Base-by-base conservation (phyloP, 306 rosid species). In the Spatholobus suberectus region DNA sequence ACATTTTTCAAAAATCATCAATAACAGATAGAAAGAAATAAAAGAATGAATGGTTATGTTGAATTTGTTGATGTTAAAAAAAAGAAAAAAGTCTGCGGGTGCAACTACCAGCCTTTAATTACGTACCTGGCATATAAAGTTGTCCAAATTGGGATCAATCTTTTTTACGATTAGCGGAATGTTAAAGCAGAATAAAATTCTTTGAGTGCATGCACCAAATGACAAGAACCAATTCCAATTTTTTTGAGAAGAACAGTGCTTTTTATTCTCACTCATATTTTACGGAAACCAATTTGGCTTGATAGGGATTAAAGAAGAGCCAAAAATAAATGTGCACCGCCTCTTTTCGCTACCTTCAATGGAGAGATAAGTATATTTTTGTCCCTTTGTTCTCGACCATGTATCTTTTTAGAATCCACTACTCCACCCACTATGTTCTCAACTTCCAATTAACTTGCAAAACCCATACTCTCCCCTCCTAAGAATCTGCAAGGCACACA, bases 301-400 rank as follows among this genome's bases (percentile, higher is more conserved):
- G 75, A 70, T 62, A 24, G 26, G 3, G 15, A 59, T 70, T 61
- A 77, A 77, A 77, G 70, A 43, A 21, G 41, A 6, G 69, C 58
- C 61, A 70, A 70, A 80, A 80, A 63, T 14, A 38, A 59, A 29
- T 29, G 68, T 37, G 70, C 67, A 59, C 14, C 20, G 51, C 37
- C 75, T 51, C 79, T 68, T 81, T 85, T 29, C 4, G 74, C 9
- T 85, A 8, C 24, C 88, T 76, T 85, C 21, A 44, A 46, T n/a
- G 2, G 47, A 70, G 85, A 71, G 88, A n/a, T 63, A 84, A 70
- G 90, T 84, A 75, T 82, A 70, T 21, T 47, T 77, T 12, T 73
- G 67, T 74, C 76, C 44, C 38, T 51, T 83, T 84, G 29, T 74
- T 21, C 18, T 73, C 67, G 10, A 57, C 40, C n/a, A 38, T 26